Evolutionary conservation across 805 yeast genomes (phyloP), one percentile per base, ranked within the genome.

Genomic region (Wickerhamiella qilinensis): DNA sequence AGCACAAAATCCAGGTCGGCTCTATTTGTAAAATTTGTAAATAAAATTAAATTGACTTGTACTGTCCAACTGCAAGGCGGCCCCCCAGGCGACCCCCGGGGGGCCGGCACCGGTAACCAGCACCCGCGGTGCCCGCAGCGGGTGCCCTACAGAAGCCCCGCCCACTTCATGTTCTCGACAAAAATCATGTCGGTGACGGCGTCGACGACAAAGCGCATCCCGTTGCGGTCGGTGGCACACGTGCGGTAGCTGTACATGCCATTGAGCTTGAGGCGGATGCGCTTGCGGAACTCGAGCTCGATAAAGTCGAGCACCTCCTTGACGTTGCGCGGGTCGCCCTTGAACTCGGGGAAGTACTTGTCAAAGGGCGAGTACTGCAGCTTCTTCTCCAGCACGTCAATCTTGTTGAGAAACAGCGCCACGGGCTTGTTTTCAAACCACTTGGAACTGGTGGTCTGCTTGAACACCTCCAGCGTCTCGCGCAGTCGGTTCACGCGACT

Each of bases 141-240:
- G 28, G 9, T 9, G 12, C 14, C 17, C 29, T 30, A 50, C 22
- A 50, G 36, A 48, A 50, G 43, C 1, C 54, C 54, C 5, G 54
- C 53, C 53, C 52, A 49, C 18, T 40, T 42, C 55, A 88, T 59
- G 53, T 81, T 86, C 50, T 80, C 80, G 54, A 81, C 88, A 22
- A 88, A 71, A 35, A 91, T 72, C 72, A 84, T 68, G 60, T 91
- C 97, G 1, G 96, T 84, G 7, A 85, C 94, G 0, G 97, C 95
- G 3, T 81, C 72, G 40, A 91, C 65, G 15, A 91, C 95, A 52
- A 86, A 88, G 52, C 72, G 70, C 94, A 91, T 91, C 21, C 85
- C 72, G 39, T 72, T 66, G 0, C 93, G 73, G 56, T 91, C 97
- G 0, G 98, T 91, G 0, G 98, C 98, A 60, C 96, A 85, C 1